A percentile compares a stretch with the other conserved stretches of the same genome.
Conservation (phyloP, 805 yeast genomes). For the Huiozyma sinensis region DNA sequence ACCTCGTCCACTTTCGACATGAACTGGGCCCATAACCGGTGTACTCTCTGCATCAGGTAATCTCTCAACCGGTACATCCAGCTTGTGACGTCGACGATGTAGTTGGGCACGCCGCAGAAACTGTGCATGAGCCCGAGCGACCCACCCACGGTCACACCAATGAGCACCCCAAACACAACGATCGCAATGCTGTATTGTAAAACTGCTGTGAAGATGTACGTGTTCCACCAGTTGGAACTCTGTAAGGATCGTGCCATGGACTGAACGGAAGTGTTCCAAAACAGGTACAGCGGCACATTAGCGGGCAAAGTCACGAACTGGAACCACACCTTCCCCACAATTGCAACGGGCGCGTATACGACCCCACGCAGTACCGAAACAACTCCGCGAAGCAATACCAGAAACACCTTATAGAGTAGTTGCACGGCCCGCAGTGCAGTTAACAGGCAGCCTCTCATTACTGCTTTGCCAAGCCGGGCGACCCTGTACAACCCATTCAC, state of each 20-base stretch:
- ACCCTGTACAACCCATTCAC: no score
- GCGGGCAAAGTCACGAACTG: conserved; percentile 11
- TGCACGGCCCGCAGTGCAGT: no score
- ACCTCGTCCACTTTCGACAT: background rate
- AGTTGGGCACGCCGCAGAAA: background rate
- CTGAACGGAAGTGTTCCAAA: conserved; percentile 17
- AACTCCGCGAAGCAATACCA: background rate
- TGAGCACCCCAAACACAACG: conserved; percentile 9
- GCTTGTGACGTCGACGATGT: background rate
- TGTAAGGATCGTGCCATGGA: conserved; percentile 5
- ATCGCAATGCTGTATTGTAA: conserved; percentile 19
- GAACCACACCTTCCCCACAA: background rate
- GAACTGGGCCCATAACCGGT: background rate
- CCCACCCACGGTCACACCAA: background rate
- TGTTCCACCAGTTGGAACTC: conserved; percentile 8
- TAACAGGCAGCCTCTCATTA: no score
- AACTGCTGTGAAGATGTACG: conserved; percentile 9
- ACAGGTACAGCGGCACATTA: conserved; percentile 17
- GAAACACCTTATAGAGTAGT: background rate
- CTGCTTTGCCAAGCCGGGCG: no score
- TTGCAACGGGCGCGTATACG: background rate
- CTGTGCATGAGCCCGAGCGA: background rate
- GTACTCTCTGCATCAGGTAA: background rate
- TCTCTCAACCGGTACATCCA: background rate
- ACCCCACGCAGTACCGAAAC: background rate